Conservation (phyloP, 108 stramenopile genomes). For the Chaetoceros muelleri region DNA sequence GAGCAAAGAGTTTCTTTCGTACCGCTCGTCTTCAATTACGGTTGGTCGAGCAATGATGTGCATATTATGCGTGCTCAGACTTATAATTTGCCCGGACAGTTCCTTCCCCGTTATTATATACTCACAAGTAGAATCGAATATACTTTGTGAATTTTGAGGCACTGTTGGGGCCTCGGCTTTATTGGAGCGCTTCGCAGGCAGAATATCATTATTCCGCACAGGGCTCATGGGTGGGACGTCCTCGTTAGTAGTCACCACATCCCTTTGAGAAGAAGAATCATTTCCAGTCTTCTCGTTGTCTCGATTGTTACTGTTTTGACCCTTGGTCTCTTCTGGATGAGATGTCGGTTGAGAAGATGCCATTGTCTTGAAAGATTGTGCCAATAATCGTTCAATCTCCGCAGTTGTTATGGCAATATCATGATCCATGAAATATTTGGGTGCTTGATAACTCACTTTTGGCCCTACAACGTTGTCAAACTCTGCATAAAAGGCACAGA, state of each 20-base stretch:
- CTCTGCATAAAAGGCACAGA: conserved; percentile 79
- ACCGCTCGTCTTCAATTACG: conserved; percentile 44
- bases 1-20: conserved; percentile 69
- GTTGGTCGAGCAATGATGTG: conserved; percentile 69
- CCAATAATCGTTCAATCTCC: conserved; percentile 46
- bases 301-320: neutral
- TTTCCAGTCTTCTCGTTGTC: neutral
- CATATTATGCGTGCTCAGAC: conserved; percentile 61
- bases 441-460: conserved; percentile 50
- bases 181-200: too few relatives aligned
- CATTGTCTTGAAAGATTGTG: conserved; percentile 35
- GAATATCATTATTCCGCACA: neutral
- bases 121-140: conserved; percentile 68
- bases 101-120: conserved; percentile 82
- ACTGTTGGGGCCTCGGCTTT: neutral
- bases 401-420: conserved; percentile 39
- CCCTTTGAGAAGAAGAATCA: too few relatives aligned
- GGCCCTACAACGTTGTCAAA: conserved; percentile 80
- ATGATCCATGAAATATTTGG: conserved; percentile 58
- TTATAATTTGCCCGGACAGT: conserved; percentile 62
- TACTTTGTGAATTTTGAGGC: conserved; percentile 26
- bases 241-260: too few relatives aligned
- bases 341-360: neutral
- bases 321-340: neutral
- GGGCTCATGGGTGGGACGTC: neutral